Base-by-base conservation (phyloP, 1,284 basidiomycete species). In the Trichosporon faecale region DNA sequence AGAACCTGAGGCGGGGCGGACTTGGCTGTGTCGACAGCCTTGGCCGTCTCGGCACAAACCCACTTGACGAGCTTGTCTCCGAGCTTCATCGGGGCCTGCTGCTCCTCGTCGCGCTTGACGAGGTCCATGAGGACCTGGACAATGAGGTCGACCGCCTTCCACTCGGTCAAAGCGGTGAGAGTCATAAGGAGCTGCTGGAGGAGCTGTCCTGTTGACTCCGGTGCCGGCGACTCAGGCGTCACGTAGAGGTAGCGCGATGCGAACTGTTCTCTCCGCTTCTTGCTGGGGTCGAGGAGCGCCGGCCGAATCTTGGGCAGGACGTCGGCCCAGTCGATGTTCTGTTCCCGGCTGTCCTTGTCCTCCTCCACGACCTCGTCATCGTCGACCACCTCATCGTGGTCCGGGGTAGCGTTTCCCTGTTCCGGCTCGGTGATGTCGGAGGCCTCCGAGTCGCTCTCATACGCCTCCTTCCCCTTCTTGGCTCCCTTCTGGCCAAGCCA, bases 1-100 rank as follows among this genome's bases (percentile, higher is more conserved):
- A 82, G 74, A 18, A 71, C 71, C 3, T 72, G 72, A 2, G 76
- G 64, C 9, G 78, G 73, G 0, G 77, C 72, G 65, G 73, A 72
- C 66, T 70, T 73, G 33, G 67, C 40, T 0, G 69, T 27, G 6
- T 70, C 57, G 0, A 78, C 66, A 5, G 72, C 74, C 68, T 81
- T 81, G 11, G 81, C 82, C 12, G 75, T 77, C 69, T 82, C 80
- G 9, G 72, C 66, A 12, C 68, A 67, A 0, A 73, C 71, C 80
- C 80, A 82, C 74, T 81, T 82, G 68, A 78, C 79, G 11, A 82
- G 74, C 76, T 81, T 80, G 72, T 82, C 80, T 9, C 77, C 80
- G 3, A 82, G 75, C 71, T 80, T 79, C n/a, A 75, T 64, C 27
- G 70, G 64, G 11, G 68, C 66, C 16, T 70, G 66, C 63, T 69